These are phyloP conservation scores for Hanseniaspora taiwanica DNA, from an alignment of 805 yeast species.

Conservation along the genomic window DNA sequence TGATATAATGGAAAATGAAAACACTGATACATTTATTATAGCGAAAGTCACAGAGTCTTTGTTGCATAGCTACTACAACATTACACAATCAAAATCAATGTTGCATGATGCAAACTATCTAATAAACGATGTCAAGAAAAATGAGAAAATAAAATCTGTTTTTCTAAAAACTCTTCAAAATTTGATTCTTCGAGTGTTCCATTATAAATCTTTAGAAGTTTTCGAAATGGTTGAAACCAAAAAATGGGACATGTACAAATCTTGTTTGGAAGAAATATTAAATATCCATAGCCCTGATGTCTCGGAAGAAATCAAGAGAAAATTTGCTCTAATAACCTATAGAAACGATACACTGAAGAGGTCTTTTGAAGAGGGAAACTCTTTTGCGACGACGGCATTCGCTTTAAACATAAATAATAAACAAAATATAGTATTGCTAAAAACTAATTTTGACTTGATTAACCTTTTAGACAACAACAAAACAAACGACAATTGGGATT, in stretches of 20 bases:
- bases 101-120: constrained; percentile 25
- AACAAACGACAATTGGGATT: constrained; percentile 21
- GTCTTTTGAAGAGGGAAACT: constrained; percentile 16
- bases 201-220: constrained; percentile 30
- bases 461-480: constrained; percentile 17
- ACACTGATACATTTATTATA: constrained; percentile 28
- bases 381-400: not conserved
- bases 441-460: constrained; percentile 15
- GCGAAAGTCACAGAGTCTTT: constrained; percentile 54
- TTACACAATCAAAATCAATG: constrained; percentile 24
- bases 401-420: not conserved
- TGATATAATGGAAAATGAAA: constrained; percentile 39
- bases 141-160: constrained; percentile 19
- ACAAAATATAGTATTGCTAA: constrained; percentile 4
- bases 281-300: constrained; percentile 17
- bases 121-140: constrained; percentile 25
- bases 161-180: constrained; percentile 15
- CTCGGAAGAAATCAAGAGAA: constrained; percentile 23
- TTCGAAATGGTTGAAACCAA: constrained; percentile 43
- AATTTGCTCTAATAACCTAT: constrained; percentile 46
- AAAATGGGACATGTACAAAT: constrained; percentile 44
- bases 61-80: constrained; percentile 32
- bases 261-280: constrained; percentile 30
- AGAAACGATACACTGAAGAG: constrained; percentile 61
- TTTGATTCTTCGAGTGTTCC: constrained; percentile 21